phyloP scores from a whole-genome alignment of 2,329 filamentous ascomycete species.

The Aspergillus sp. region DNA sequence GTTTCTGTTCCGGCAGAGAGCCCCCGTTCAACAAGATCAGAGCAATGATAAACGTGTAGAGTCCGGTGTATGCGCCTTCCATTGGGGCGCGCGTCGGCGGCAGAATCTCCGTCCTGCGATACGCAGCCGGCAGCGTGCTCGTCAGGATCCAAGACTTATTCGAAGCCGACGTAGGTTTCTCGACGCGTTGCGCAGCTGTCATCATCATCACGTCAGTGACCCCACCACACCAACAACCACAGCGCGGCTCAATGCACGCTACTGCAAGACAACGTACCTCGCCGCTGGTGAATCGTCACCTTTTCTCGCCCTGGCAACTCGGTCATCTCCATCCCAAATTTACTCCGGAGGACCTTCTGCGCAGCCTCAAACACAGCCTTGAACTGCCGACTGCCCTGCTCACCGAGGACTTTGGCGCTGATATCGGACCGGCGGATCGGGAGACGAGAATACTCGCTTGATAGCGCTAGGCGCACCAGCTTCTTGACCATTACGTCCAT shows the following conservation, averaged over 20 bases:
- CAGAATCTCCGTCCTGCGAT: constrained; percentile 65
- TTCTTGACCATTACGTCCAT: constrained; percentile 54
- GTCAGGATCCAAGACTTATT: constrained; percentile 75
- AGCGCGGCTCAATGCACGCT: constrained; percentile 1
- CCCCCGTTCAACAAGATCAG: constrained; percentile 70
- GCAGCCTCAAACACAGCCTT: constrained; percentile 73
- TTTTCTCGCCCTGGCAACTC: constrained; percentile 82
- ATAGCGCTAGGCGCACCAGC: constrained; percentile 59
- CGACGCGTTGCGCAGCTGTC: constrained; percentile 49
- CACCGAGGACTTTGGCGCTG: constrained; percentile 66
- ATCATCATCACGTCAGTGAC: neutral
- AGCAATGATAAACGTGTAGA: constrained; percentile 77
- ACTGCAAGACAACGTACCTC: constrained; percentile 52
- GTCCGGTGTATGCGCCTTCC: constrained; percentile 75
- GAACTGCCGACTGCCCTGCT: constrained; percentile 66
- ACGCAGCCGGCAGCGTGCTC: constrained; percentile 66
- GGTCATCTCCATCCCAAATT: constrained; percentile 90
- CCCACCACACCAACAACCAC: neutral
- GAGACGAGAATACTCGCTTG: constrained; percentile 58
- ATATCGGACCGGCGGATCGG: constrained; percentile 60
- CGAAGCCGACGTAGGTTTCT: constrained; percentile 40
- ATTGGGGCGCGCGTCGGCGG: constrained; percentile 65
- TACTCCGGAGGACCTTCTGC: constrained; percentile 65
- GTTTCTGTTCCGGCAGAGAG: constrained; percentile 74
- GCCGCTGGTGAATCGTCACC: constrained; percentile 73